A percentile compares a stretch with the other conserved stretches of the same genome.
Conservation (phyloP, 129 eudicot species). For the Centrapalus pauciflorus region DNA sequence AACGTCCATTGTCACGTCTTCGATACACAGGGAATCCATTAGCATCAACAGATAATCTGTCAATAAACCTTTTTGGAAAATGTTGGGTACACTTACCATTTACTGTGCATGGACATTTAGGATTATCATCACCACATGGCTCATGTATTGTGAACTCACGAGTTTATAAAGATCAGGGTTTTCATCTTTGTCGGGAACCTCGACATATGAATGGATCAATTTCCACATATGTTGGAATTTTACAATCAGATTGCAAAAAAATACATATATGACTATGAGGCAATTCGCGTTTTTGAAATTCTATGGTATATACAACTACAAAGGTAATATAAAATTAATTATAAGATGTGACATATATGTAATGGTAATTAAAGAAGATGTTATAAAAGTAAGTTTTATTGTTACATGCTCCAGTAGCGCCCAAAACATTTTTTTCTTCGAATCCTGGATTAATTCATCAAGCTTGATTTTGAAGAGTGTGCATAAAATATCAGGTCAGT, state of each 20-base stretch:
- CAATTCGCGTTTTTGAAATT: not conserved
- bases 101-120: constrained; percentile 9
- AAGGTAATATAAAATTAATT: too few relatives aligned
- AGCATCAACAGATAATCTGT: not conserved
- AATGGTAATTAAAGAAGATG: too few relatives aligned
- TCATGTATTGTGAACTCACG: not conserved
- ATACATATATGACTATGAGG: constrained; percentile 13
- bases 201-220: not conserved
- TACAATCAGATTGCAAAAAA: not conserved
- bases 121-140: constrained; percentile 8
- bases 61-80: constrained; percentile 8
- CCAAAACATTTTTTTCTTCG: not conserved
- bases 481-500: not conserved
- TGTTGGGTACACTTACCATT: not conserved
- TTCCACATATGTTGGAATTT: too few relatives aligned
- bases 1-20: constrained; percentile 6
- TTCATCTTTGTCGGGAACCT: not conserved
- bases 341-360: too few relatives aligned
- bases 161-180: not conserved
- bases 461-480: not conserved
- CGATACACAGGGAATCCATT: not conserved
- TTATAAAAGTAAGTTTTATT: too few relatives aligned
- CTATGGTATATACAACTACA: not conserved
- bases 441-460: not conserved
- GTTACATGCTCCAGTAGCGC: too few relatives aligned